Evolutionary conservation across 192 early-diverging fungal species (phyloP).

Genomic region (Obelidium mucronatum): DNA sequence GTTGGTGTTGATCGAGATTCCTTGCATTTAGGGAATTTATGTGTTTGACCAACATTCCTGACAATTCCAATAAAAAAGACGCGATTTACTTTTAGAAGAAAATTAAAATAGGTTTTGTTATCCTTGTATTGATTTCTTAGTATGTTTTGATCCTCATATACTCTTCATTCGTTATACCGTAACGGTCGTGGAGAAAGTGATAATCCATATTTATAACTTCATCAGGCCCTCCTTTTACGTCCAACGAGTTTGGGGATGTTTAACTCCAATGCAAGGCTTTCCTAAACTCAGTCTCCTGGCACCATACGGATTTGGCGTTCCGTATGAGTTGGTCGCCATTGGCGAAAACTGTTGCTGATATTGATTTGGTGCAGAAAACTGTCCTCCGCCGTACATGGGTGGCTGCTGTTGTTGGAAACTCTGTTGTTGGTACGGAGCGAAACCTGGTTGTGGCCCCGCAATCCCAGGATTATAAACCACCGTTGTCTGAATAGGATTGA

Average conservation of each 20-base stretch:
- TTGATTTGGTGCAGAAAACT: neutral
- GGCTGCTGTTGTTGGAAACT: neutral
- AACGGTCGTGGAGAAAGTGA: neutral
- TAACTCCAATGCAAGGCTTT: slow-evolving; percentile 9
- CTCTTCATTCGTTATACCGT: slow-evolving; percentile 5
- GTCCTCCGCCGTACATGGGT: neutral
- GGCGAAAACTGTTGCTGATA: neutral
- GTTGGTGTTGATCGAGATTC: no score
- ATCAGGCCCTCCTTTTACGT: neutral
- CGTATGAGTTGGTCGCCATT: no score
- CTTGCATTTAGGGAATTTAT: no score
- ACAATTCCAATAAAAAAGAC: no score
- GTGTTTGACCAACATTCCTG: no score
- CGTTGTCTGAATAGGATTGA: no score
- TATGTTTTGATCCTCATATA: slow-evolving; percentile 14
- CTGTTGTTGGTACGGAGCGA: neutral
- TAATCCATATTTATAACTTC: neutral
- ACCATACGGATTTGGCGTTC: no score
- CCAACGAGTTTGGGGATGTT: slow-evolving; percentile 15
- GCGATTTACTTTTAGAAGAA: no score
- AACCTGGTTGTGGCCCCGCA: neutral
- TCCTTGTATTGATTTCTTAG: slow-evolving; percentile 15
- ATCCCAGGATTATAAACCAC: neutral
- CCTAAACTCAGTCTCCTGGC: neutral
- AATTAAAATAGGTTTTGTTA: no score